Evolutionary conservation across 2,329 filamentous ascomycete species (phyloP), one percentile per base, ranked within the genome.

Genomic region (Chaetomium olivaceum): DNA sequence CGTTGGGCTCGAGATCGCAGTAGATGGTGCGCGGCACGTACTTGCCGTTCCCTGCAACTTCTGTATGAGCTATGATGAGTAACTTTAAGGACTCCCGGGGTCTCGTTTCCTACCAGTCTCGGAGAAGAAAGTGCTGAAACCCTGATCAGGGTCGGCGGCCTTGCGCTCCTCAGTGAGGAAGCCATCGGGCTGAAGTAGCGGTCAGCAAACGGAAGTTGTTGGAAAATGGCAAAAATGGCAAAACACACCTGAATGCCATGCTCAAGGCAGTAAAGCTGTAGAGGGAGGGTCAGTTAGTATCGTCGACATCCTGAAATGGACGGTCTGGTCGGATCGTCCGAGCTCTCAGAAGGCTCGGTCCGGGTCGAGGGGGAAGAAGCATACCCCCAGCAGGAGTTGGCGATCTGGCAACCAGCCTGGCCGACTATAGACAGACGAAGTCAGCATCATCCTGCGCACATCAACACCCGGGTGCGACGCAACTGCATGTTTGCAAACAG

Each of bases 121-220:
- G 74, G 94, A 97, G 88, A 99, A 99, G 88, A 99, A 99, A 77
- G 95, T 99, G 87, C 93, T 97, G 89, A 99, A 99, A 73, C 95
- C 95, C 78, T 97, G 91, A 80, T 98, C 95, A 71, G 93, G 91
- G 71, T 96, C 91, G 78, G 89, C 89, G 75, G 87, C 88, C 87
- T 98, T 97, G 83, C 93, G 93, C 87, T 98, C 94, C 79, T 97
- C 94, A 72, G 93, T 98, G 81, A 99, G 89, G 85, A 91, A 98
- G 80, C 95, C 95, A 88, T 99, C 95, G 75, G 95, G 94, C 94
- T 99, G 60, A 62, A 79, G 70, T 68, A 67, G 61, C 61, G 62
- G 76, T 83, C 65, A 81, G 76, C 64, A 67, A 66, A 57, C n/a
- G n/a, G n/a, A 2, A 36, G 3, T 23, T 2, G 33, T 36, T 29